These are phyloP conservation scores for Diplosphaera chodatii DNA, from an alignment of 139 green algal species.

Conservation along the genomic window DNA sequence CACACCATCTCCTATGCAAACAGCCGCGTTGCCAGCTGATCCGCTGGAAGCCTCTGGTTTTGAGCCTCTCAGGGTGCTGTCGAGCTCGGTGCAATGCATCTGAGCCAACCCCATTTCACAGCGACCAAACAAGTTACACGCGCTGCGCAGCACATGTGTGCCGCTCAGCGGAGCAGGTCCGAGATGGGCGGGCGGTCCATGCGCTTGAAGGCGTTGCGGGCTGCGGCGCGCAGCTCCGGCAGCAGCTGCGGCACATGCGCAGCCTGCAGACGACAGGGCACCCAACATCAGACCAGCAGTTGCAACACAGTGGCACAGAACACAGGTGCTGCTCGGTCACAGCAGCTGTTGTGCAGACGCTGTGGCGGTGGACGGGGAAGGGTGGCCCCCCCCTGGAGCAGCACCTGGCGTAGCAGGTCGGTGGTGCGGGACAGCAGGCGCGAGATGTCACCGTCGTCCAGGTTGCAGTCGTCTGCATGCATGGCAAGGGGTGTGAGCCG, in stretches of 20 bases:
- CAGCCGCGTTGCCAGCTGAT: too few relatives aligned
- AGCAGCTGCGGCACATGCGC: constrained; percentile 43
- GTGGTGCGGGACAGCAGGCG: constrained; percentile 69
- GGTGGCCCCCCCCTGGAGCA: constrained; percentile 55
- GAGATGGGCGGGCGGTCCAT: constrained; percentile 73
- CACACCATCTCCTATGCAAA: too few relatives aligned
- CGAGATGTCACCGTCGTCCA: constrained; percentile 85
- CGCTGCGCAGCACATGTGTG: neutral
- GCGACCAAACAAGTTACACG: too few relatives aligned
- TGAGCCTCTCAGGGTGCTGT: too few relatives aligned
- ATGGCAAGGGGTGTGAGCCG: too few relatives aligned
- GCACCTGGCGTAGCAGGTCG: constrained; percentile 74
- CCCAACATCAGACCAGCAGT: neutral
- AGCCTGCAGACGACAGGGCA: constrained; percentile 22
- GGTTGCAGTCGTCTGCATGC: constrained; percentile 32
- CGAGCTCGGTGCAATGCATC: too few relatives aligned
- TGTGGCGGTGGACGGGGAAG: too few relatives aligned
- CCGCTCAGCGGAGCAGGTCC: constrained; percentile 34
- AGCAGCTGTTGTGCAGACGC: too few relatives aligned
- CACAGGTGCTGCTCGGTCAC: too few relatives aligned
- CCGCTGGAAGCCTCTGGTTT: too few relatives aligned
- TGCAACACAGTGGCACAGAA: too few relatives aligned
- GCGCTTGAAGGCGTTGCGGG: constrained; percentile 40
- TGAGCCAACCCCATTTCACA: too few relatives aligned
- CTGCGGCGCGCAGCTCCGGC: constrained; percentile 35